Base-by-base conservation (phyloP, 306 rosid species). In the Hippophae rhamnoides region DNA sequence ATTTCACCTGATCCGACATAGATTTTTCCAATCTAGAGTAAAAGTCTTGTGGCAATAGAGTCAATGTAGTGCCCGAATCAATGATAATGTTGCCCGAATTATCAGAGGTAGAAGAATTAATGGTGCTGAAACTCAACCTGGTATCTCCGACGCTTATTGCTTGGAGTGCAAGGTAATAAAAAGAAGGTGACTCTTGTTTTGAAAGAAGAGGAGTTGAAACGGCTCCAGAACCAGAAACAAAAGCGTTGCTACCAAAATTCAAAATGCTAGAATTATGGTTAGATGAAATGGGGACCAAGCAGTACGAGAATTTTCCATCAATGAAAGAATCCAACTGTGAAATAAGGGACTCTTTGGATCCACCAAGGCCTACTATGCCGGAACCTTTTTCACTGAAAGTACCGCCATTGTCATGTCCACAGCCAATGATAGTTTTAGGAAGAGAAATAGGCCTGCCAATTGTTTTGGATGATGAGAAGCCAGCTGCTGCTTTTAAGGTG, bases 291-390 rank as follows among this genome's bases (percentile, higher is more conserved):
- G 87, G 73, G 4, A 66, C 25, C 52, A 87, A 78, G 57, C 96
- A 87, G 44, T 87, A 72, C 0, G 89, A 78, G 55, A 84, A 87
- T 42, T 76, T 87, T 0, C 73, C 78, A 0, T 1, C 62, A 0
- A 70, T 66, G 0, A 81, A 61, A 5, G 79, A 1, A 8, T 38
- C 58, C 55, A 88, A 2, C 10, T 75, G 93, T 3, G 71, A 7
- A 8, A 69, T 18, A 6, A 88, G 74, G 0, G 89, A 88, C 6
- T 47, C 40, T 0, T 43, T 7, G 2, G 89, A 84, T 0, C 61
- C 47, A 5, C 87, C 89, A 0, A 88, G 81, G 0, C 89, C 94
- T 1, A 88, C 78, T 9, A 88, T 59, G 2, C 93, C 96, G 0
- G 89, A 76, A 0, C 60, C 54, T 0, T 27, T 13, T 0, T 26